A percentile compares a stretch with the other conserved stretches of the same genome.
Evolutionary conservation across 306 rosid species (phyloP).

Genomic region (Ormosia emarginata): DNA sequence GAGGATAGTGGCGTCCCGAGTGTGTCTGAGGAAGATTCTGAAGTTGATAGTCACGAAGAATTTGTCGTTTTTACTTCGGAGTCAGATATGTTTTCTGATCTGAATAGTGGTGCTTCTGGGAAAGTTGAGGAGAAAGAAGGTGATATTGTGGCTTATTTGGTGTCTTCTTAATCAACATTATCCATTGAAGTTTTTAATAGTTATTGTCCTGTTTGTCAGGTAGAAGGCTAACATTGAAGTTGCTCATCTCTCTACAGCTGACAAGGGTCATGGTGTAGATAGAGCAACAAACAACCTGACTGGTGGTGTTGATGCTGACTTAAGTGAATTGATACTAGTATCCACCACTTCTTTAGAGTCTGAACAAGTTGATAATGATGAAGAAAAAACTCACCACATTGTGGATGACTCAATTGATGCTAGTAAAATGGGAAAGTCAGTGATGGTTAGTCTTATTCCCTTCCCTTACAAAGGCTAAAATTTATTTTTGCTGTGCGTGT

Average conservation of each 20-base stretch:
- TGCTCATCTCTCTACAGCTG: slow-evolving; percentile 52
- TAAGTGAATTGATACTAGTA: background rate
- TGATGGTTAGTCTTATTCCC: slow-evolving; percentile 29
- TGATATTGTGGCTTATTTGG: slow-evolving; percentile 24
- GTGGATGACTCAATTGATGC: slow-evolving; percentile 28
- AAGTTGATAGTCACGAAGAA: slow-evolving; percentile 10
- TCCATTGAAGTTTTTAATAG: slow-evolving; percentile 34
- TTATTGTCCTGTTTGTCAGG: slow-evolving; percentile 37
- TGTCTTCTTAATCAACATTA: slow-evolving; percentile 18
- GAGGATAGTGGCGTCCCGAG: background rate
- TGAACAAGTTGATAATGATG: slow-evolving; percentile 19
- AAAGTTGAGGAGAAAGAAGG: slow-evolving; percentile 36
- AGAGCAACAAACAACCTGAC: background rate
- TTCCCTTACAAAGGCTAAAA: background rate
- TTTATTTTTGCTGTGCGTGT: background rate
- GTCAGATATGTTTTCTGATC: slow-evolving; percentile 12
- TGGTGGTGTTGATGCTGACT: slow-evolving; percentile 5
- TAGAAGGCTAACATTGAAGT: slow-evolving; percentile 52
- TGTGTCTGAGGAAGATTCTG: slow-evolving; percentile 16
- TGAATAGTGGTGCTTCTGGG: background rate
- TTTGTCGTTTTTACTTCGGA: background rate
- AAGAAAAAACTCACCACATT: slow-evolving; percentile 19
- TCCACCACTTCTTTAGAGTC: slow-evolving; percentile 11
- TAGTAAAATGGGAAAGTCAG: slow-evolving; percentile 23
- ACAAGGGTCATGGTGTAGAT: slow-evolving; percentile 5